Conservation (phyloP, 331 rosid genomes). For the Telfairia occidentalis region DNA sequence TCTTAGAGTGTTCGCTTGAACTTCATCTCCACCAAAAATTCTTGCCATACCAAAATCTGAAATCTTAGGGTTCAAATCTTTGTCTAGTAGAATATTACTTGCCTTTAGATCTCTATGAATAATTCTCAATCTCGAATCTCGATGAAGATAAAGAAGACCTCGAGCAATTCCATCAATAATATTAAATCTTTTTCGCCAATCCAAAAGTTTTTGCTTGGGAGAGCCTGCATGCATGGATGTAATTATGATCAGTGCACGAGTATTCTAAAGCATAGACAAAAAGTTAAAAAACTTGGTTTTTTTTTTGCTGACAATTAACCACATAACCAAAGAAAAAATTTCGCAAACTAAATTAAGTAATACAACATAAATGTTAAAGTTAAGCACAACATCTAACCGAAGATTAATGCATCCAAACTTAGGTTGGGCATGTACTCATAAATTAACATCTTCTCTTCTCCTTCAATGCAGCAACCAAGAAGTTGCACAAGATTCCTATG, state of each 20-base stretch:
- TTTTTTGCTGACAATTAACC: too few relatives aligned
- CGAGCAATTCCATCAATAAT: constrained; percentile 1
- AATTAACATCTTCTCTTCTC: constrained; percentile 29
- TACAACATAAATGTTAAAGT: neutral
- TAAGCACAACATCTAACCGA: neutral
- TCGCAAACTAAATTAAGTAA: too few relatives aligned
- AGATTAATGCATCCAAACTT: constrained; percentile 18
- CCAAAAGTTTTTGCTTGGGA: neutral
- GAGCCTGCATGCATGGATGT: constrained; percentile 4
- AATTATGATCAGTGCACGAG: neutral
- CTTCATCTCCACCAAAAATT: neutral
- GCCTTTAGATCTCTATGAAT: neutral
- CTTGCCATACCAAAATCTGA: neutral
- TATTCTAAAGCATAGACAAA: neutral
- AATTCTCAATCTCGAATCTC: neutral
- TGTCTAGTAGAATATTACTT: neutral
- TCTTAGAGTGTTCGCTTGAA: neutral
- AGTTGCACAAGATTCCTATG: constrained; percentile 32
- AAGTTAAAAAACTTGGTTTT: too few relatives aligned
- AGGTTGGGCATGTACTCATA: constrained; percentile 28
- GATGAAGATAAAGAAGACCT: neutral
- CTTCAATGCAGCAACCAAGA: constrained; percentile 21
- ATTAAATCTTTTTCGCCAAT: constrained; percentile 17
- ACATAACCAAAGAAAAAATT: too few relatives aligned
- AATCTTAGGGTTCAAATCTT: neutral